A percentile compares a stretch with the other conserved stretches of the same genome.
Evolutionary conservation across 2,329 filamentous ascomycete genomes (phyloP).

Genomic region (Trichoderma gracile): DNA sequence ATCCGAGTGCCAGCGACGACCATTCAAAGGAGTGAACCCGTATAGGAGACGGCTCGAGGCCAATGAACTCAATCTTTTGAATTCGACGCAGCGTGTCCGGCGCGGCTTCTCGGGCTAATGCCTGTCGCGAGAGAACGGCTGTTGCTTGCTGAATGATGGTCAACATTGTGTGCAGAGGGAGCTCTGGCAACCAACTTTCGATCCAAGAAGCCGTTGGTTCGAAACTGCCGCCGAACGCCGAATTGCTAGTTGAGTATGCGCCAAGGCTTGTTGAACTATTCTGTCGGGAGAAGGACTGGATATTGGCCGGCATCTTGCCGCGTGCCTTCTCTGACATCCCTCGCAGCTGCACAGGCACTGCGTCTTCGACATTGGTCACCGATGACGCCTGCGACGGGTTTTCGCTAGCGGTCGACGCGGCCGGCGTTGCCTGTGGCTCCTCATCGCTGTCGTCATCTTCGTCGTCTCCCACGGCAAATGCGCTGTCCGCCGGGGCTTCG

Average conservation of each 20-base stretch:
- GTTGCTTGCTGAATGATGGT: conserved; percentile 70
- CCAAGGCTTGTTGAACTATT: conserved; percentile 83
- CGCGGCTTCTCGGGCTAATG: conserved; percentile 46
- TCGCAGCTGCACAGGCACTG: conserved; percentile 76
- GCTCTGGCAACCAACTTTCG: conserved; percentile 87
- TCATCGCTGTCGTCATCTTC: conserved; percentile 67
- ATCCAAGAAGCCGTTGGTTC: conserved; percentile 83
- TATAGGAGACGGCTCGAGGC: conserved; percentile 72
- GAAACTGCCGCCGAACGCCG: conserved; percentile 62
- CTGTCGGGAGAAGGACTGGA: conserved; percentile 81
- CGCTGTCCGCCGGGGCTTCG: conserved; percentile 61
- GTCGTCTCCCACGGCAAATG: conserved; percentile 89
- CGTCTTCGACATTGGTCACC: conserved; percentile 68
- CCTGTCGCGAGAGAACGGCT: conserved; percentile 56
- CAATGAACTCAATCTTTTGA: conserved; percentile 62
- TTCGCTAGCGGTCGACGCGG: conserved; percentile 64
- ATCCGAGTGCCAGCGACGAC: conserved; percentile 85
- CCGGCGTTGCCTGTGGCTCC: conserved; percentile 57
- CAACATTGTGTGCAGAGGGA: conserved; percentile 84
- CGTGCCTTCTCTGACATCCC: conserved; percentile 97
- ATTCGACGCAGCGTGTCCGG: conserved; percentile 56
- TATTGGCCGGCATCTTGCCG: conserved; percentile 88
- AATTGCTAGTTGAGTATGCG: conserved; percentile 60
- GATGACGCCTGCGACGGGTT: conserved; percentile 67
- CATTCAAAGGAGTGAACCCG: conserved; percentile 91